Conservation (phyloP, 441 rosid species). For the Erodium trifolium region DNA sequence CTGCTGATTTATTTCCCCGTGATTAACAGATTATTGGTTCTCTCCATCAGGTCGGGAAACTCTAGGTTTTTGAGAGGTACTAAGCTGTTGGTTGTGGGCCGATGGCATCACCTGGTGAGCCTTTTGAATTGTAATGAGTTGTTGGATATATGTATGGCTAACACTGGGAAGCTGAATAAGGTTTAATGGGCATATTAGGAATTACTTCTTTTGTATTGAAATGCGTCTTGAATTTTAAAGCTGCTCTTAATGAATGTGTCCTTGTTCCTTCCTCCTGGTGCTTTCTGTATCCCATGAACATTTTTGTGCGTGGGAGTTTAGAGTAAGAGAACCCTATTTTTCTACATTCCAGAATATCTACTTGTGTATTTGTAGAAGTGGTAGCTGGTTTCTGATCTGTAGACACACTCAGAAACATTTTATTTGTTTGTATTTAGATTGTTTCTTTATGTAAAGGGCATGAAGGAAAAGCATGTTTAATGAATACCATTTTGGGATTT, state of each 20-base stretch:
- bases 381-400: background rate
- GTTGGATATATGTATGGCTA: background rate
- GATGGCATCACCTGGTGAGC: constrained; percentile 62
- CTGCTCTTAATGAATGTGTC: background rate
- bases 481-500: background rate
- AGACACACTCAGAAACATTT: background rate
- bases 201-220: background rate
- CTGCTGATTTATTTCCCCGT: constrained; percentile 6
- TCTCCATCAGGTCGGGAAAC: constrained; percentile 15
- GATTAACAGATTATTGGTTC: constrained; percentile 22
- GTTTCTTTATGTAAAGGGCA: background rate
- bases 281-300: background rate
- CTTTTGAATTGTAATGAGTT: constrained; percentile 2
- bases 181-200: background rate
- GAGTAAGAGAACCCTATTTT: background rate
- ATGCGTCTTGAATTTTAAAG: background rate
- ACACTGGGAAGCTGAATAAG: background rate
- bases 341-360: background rate
- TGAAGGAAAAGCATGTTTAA: background rate
- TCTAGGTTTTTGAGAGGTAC: constrained; percentile 21
- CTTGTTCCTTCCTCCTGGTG: background rate
- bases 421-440: background rate
- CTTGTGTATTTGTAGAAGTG: background rate
- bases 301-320: background rate
- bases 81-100: constrained; percentile 24